phyloP scores from a whole-genome alignment of 2,329 filamentous ascomycete genomes.

The Aspergillus piperis region DNA sequence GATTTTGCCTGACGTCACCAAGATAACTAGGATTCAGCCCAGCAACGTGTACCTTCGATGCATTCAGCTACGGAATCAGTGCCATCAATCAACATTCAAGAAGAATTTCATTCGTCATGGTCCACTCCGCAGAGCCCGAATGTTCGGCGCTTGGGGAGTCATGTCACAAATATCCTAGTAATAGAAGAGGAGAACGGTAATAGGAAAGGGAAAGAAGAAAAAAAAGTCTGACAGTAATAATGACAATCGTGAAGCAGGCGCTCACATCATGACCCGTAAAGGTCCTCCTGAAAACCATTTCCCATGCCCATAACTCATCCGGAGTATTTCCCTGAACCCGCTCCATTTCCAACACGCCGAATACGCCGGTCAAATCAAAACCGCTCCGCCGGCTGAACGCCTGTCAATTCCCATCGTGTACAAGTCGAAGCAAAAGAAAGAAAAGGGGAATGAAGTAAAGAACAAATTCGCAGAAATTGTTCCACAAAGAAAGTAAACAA shows the following conservation, averaged over 20 bases:
- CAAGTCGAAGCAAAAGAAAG: conserved; percentile 14
- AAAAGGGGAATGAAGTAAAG: conserved; percentile 13
- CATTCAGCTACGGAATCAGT: neutral
- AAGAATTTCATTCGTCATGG: conserved; percentile 8
- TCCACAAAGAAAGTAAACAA: conserved; percentile 12
- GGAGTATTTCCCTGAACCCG: conserved; percentile 26
- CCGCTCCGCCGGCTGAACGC: conserved; percentile 23
- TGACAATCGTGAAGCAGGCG: conserved; percentile 28
- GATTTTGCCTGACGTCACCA: neutral
- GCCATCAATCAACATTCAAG: neutral
- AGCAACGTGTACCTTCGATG: neutral
- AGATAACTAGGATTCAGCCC: neutral
- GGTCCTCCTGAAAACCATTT: conserved; percentile 14
- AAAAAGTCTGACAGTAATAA: conserved; percentile 22
- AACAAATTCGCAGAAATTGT: conserved; percentile 13
- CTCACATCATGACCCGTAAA: conserved; percentile 17
- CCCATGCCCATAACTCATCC: conserved; percentile 17
- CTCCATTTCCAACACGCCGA: conserved; percentile 23
- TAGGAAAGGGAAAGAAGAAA: conserved; percentile 17
- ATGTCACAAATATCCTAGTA: conserved; percentile 12
- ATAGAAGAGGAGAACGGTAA: conserved; percentile 11
- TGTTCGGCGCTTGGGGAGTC: neutral
- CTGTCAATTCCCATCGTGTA: conserved; percentile 25
- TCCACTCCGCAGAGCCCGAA: neutral
- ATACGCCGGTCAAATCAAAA: conserved; percentile 25